Percentiles rank a stretch among this genome's conserved stretches.
phyloP scores from a whole-genome alignment of 352 stramenopile species.

The Globisporangium parvum region DNA sequence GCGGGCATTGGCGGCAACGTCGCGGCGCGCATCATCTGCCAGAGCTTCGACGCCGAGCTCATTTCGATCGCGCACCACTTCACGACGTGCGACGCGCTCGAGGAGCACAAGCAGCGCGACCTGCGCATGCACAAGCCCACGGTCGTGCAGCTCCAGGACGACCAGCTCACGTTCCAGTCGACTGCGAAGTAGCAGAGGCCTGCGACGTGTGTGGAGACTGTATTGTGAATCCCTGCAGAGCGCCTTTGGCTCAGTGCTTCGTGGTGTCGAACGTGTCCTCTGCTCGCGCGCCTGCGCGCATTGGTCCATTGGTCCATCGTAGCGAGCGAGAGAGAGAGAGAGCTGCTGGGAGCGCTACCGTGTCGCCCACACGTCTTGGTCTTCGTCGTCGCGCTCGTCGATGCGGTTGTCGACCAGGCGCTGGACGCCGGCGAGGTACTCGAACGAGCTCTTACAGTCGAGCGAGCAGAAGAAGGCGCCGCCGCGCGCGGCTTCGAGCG shows the following conservation, averaged over 20 bases:
- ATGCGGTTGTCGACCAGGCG: conserved; percentile 25
- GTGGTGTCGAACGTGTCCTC: too few relatives aligned
- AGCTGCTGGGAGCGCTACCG: too few relatives aligned
- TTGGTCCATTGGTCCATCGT: too few relatives aligned
- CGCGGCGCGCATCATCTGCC: conserved; percentile 54
- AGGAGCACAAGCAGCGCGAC: conserved; percentile 26
- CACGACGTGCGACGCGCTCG: conserved; percentile 81
- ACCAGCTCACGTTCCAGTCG: conserved; percentile 66
- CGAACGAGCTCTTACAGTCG: conserved; percentile 57
- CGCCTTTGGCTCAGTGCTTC: not conserved
- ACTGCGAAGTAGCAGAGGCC: conserved; percentile 6
- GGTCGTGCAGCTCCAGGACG: conserved; percentile 44
- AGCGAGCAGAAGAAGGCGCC: conserved; percentile 50
- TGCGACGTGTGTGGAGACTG: not conserved
- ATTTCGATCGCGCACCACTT: conserved; percentile 88
- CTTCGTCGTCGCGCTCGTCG: conserved; percentile 6
- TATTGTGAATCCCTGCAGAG: not conserved
- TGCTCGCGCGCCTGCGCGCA: not conserved
- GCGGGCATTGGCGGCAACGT: conserved; percentile 79
- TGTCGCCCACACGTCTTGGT: too few relatives aligned
- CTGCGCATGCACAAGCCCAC: conserved; percentile 52
- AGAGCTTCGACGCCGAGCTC: conserved; percentile 86
- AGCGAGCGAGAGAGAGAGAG: too few relatives aligned
- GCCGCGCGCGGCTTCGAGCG: not conserved
- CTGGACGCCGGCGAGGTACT: conserved; percentile 44